A percentile compares a stretch with the other conserved stretches of the same genome.
These are phyloP conservation scores for Coemansia sp. DNA, from an alignment of 371 early-diverging fungal genomes.

Conservation along the genomic window DNA sequence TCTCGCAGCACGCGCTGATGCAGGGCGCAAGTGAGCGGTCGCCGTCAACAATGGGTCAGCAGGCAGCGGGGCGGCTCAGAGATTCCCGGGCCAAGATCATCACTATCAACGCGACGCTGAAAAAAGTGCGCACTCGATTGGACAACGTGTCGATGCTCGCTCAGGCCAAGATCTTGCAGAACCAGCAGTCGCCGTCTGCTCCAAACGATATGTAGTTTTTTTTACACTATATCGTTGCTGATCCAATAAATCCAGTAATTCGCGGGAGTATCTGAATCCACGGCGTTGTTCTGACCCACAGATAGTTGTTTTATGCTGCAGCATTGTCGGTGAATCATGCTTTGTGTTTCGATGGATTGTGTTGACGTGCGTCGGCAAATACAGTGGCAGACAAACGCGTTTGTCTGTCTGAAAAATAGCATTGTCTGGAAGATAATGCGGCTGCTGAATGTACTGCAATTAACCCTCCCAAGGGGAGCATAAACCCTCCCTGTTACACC, in stretches of 20 bases:
- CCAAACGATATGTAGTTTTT: not conserved
- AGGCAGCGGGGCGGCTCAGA: slow-evolving; percentile 28
- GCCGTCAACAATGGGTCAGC: slow-evolving; percentile 7
- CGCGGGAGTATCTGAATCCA: not conserved
- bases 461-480: not conserved
- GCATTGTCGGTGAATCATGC: not conserved
- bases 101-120: slow-evolving; percentile 30
- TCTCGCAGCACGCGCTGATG: not conserved
- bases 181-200: slow-evolving; percentile 15
- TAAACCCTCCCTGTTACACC: not conserved
- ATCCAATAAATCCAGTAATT: not conserved
- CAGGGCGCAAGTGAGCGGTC: not conserved
- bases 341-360: not conserved
- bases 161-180: slow-evolving; percentile 39
- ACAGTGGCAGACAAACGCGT: not conserved
- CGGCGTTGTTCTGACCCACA: not conserved
- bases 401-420: not conserved
- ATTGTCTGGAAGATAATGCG: not conserved
- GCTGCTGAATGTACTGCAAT: not conserved
- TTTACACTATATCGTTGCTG: not conserved
- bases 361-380: not conserved
- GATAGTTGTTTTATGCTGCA: not conserved
- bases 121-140: slow-evolving; percentile 33
- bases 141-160: slow-evolving; percentile 47
- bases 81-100: slow-evolving; percentile 27